Base-by-base conservation (phyloP, 1,284 basidiomycete species). In the Boletellus deceptivus region DNA sequence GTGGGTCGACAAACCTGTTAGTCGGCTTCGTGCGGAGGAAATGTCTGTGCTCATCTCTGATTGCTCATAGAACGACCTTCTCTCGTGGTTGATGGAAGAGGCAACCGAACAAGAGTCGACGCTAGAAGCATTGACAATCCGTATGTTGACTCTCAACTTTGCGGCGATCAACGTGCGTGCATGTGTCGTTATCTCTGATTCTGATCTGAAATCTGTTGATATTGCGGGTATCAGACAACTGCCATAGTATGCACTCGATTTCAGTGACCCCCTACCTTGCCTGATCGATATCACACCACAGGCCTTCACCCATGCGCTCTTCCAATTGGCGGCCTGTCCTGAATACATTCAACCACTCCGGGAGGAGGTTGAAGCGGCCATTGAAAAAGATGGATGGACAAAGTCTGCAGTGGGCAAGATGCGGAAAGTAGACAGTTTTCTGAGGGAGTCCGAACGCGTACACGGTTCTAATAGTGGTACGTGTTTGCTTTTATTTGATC, bases 61-160 rank as follows among this genome's bases (percentile, higher is more conserved):
- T 11, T 11, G 10, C 27, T 29, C 27, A 29, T 7, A 77, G 72
- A 71, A 74, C 42, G 75, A 76, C 48, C 41, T 73, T 48, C 50
- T 82, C 3, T 67, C 65, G 33, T 81, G 77, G 77, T 48, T 79
- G 11, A 67, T 79, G 50, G 71, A 77, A 10, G 67, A 64, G 3
- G 68, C 70, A 4, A 57, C 66, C 5, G 67, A 64, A 61, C 55
- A 8, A 27, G 61, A 0, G 46, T 69, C 1, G 18, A 44, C 43
- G 8, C 16, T 13, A 24, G 43, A 60, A 20, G 59, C 57, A 5
- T 50, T 79, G 24, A 66, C 69, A 0, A 46, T 47, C 9, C 64
- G 68, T 16, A 31, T 77, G 4, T 55, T 77, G 8, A 22, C 49
- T 0, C 17, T 72, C 38, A 75, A 75, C 49, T 70, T 77, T 33